phyloP scores from a whole-genome alignment of 2,329 filamentous ascomycete genomes.

The Trichoderma lentiforme region DNA sequence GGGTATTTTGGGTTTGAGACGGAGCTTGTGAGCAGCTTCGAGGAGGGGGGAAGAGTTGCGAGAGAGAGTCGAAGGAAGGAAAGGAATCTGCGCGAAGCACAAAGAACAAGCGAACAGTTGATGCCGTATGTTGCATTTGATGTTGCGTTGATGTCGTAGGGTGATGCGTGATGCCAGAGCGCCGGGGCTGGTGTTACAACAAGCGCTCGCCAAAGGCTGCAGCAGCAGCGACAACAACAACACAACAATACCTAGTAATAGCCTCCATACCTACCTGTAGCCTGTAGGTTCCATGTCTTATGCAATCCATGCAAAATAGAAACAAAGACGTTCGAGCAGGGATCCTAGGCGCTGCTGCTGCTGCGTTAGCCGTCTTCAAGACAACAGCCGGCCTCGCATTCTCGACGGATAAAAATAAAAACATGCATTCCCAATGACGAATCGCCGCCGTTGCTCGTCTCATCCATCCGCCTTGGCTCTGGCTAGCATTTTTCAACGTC shows the following conservation, averaged over 20 bases:
- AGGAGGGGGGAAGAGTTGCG: not conserved
- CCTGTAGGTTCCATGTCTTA: not conserved
- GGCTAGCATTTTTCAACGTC: not conserved
- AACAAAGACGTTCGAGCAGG: slow-evolving; percentile 9
- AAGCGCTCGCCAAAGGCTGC: slow-evolving; percentile 7
- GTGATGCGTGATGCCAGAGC: too few relatives aligned
- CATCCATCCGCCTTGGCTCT: not conserved
- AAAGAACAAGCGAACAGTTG: not conserved
- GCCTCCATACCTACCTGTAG: too few relatives aligned
- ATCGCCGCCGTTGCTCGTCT: not conserved
- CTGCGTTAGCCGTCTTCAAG: not conserved
- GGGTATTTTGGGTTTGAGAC: not conserved
- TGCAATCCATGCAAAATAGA: not conserved
- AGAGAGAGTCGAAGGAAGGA: not conserved
- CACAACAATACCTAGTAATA: not conserved
- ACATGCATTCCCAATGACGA: not conserved
- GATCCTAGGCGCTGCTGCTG: not conserved
- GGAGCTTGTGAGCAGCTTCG: not conserved
- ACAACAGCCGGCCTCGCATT: not conserved
- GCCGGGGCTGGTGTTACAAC: not conserved
- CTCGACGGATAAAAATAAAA: not conserved
- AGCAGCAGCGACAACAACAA: too few relatives aligned
- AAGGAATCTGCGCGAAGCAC: not conserved
- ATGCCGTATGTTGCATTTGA: not conserved
- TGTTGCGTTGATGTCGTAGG: not conserved